Percentiles rank a stretch among this genome's conserved stretches.
phyloP scores from a whole-genome alignment of 1,284 basidiomycete species.

The Cronartium ribicola region DNA sequence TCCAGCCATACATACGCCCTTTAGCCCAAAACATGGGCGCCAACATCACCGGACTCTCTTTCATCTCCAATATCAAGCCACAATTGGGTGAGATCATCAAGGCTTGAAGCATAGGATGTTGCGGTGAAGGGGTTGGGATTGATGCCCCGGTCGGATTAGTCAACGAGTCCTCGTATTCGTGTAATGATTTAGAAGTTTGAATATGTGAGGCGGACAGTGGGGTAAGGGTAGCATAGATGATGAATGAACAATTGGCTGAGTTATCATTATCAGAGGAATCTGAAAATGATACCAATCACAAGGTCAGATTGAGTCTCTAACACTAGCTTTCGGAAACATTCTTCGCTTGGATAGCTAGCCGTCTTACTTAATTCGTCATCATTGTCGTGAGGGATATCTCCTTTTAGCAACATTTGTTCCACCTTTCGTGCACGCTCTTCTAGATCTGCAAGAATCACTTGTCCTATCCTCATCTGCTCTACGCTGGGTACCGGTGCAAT shows the following conservation, averaged over 20 bases:
- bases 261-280: conserved; percentile 20
- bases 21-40: conserved; percentile 47
- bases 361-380: neutral
- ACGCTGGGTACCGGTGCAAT: conserved; percentile 1
- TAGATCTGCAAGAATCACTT: conserved; percentile 11
- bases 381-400: conserved; percentile 17
- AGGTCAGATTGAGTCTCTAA: too few species aligned
- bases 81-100: conserved; percentile 50
- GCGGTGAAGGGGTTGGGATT: conserved; percentile 43
- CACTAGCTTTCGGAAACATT: too few species aligned
- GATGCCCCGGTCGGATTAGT: conserved; percentile 47
- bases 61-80: conserved; percentile 47
- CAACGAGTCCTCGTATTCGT: conserved; percentile 48
- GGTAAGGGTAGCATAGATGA: conserved; percentile 49
- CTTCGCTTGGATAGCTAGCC: too few species aligned
- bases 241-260: conserved; percentile 48
- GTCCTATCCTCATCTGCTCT: neutral
- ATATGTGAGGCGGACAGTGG: conserved; percentile 45
- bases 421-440: neutral
- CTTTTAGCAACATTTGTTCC: conserved; percentile 24
- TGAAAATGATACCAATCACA: neutral
- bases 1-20: conserved; percentile 46
- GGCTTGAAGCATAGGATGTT: conserved; percentile 45
- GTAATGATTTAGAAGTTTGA: conserved; percentile 43
- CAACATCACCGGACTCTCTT: conserved; percentile 43